Evolutionary conservation across 805 yeast species (phyloP).

Genomic region (Saccharomycopsis fermentans): DNA sequence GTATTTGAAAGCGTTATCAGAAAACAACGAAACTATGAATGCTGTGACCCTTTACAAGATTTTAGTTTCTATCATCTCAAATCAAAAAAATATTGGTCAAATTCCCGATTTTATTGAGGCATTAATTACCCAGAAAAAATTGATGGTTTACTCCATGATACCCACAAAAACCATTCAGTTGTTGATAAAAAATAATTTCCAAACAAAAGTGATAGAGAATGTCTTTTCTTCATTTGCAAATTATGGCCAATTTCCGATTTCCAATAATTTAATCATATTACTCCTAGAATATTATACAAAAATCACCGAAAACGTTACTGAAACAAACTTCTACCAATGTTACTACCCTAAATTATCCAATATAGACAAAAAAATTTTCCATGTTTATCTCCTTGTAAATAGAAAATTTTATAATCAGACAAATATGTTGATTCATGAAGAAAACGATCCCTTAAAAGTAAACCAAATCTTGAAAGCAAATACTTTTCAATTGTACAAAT

Average conservation of each 20-base stretch:
- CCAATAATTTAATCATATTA: not conserved
- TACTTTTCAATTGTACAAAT: not conserved
- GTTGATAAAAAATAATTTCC: not conserved
- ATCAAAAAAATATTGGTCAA: not conserved
- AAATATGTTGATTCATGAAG: not conserved
- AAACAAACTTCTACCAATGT: not conserved
- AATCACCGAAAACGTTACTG: not conserved
- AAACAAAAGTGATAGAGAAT: not conserved
- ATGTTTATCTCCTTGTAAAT: not conserved
- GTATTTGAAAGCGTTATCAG: not conserved
- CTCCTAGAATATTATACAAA: not conserved
- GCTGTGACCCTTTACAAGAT: not conserved
- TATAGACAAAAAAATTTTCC: not conserved
- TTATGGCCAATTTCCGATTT: not conserved
- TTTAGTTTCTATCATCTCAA: not conserved
- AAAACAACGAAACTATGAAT: not conserved
- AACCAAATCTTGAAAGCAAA: not conserved
- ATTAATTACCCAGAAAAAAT: not conserved
- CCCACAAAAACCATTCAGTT: not conserved
- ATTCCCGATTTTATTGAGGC: not conserved
- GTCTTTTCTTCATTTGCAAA: not conserved
- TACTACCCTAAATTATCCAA: not conserved
- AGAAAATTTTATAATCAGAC: constrained; percentile 2
- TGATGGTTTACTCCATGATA: not conserved
- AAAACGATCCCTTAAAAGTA: not conserved